Conservation (phyloP, 495 filamentous ascomycete genomes). For the Neurospora sp. region DNA sequence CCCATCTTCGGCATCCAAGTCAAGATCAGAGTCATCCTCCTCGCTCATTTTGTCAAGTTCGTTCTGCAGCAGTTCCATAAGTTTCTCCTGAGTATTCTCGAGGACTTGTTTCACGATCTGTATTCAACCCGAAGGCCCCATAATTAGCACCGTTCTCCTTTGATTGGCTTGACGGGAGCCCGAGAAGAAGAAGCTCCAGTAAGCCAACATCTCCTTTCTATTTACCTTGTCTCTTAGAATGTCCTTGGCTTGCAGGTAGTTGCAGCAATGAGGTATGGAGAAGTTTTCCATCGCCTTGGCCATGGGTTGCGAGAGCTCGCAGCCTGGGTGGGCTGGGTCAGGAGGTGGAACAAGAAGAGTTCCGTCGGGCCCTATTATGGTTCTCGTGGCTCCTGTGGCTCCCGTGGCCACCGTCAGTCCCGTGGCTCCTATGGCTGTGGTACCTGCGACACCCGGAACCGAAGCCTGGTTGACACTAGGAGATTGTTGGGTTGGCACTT, state of each 20-base stretch:
- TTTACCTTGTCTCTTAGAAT: neutral
- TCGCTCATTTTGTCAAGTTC: neutral
- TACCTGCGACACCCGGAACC: neutral
- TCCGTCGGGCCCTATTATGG: neutral
- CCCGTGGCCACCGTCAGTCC: neutral
- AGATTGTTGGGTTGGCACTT: neutral
- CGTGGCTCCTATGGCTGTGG: neutral
- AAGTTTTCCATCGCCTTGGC: neutral
- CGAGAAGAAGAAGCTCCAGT: no score
- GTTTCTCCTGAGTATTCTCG: neutral
- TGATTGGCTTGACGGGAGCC: neutral
- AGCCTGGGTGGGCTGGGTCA: neutral
- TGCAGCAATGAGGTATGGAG: neutral
- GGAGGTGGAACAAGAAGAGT: neutral
- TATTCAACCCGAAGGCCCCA: neutral
- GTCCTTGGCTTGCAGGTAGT: neutral
- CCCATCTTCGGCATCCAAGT: neutral
- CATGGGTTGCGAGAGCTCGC: neutral
- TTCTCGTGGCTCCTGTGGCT: neutral
- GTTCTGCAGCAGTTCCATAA: neutral
- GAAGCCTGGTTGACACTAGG: neutral
- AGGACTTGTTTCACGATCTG: neutral
- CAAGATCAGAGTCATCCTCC: neutral
- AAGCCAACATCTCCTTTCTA: neutral
- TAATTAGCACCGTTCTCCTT: no score